Evolutionary conservation across 108 stramenopile genomes (phyloP).

Genomic region (Licmophora abbreviata): DNA sequence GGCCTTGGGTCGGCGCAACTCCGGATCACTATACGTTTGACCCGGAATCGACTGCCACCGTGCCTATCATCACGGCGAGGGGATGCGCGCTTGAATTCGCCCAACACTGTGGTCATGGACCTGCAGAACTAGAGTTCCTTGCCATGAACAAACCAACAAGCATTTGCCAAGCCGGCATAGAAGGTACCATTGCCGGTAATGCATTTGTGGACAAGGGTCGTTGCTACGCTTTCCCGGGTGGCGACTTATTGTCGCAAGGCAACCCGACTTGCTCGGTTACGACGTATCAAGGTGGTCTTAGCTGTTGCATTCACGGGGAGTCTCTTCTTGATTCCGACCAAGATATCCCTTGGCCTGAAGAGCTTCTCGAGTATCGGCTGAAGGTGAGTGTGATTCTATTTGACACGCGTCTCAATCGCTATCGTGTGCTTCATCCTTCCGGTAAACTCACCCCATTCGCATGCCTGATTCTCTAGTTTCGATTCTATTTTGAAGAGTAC

Average conservation of each 20-base stretch:
- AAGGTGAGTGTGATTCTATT: too few relatives aligned
- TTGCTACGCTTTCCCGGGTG: conserved; percentile 16
- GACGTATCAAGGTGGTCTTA: conserved; percentile 27
- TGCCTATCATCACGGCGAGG: conserved; percentile 19
- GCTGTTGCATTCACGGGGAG: conserved; percentile 21
- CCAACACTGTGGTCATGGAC: conserved; percentile 28
- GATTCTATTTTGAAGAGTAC: conserved; percentile 35
- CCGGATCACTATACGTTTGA: conserved; percentile 21
- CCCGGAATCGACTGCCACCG: neutral
- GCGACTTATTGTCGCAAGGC: conserved; percentile 16
- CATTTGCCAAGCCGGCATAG: conserved; percentile 17
- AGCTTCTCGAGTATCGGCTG: conserved; percentile 21
- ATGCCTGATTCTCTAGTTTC: too few relatives aligned
- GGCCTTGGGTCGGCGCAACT: conserved; percentile 14
- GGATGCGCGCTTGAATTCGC: conserved; percentile 18
- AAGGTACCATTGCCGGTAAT: conserved; percentile 21
- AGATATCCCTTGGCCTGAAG: conserved; percentile 28
- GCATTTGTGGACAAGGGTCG: conserved; percentile 11
- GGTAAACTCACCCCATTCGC: too few relatives aligned
- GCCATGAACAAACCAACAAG: conserved; percentile 4
- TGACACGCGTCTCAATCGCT: too few relatives aligned
- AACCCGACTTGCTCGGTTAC: conserved; percentile 28
- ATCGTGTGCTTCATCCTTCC: too few relatives aligned
- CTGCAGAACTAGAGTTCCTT: conserved; percentile 9
- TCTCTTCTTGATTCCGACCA: conserved; percentile 26